Evolutionary conservation across 2,329 filamentous ascomycete genomes (phyloP), one percentile per base, ranked within the genome.

Genomic region (Neurospora sp.): DNA sequence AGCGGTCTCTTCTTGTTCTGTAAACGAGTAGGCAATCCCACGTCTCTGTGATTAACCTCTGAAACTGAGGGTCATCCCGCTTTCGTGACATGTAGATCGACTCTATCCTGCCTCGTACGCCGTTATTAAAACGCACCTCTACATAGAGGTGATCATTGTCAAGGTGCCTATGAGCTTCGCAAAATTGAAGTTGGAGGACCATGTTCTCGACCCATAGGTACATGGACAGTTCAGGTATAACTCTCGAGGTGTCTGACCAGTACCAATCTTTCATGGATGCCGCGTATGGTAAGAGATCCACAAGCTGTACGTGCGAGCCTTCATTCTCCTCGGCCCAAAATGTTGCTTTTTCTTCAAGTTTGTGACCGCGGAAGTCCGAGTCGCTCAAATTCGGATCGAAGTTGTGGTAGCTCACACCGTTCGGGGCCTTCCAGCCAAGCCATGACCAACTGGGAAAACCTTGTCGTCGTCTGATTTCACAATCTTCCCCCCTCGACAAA

Each of bases 401-500:
- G 2, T 43, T 43, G 17, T 43, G 40, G 40, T 43, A 43, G 8
- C 40, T 43, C 40, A 43, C n/a, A 19, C 43, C 67, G 46, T 17
- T 41, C 8, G 11, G 33, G 4, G 28, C 67, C 12, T 36, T 52
- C 67, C 67, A 68, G 43, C 40, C 67, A 1, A 38, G 19, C 40
- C 41, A 68, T 17, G 67, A 39, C 67, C 67, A 65, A 33, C 67
- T 68, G 12, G 67, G 67, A 23, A 68, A 65, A 11, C 43, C 19
- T 2, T 15, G 10, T 28, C 67, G 67, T 2, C 46, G 28, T 12
- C 33, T 39, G 6, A 57, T 28, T n/a, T 5, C 33, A 19, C 17
- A 41, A 8, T 41, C 40, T 8, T n/a, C 17, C 40, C 15, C 40
- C 40, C 40, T 41, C 6, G 15, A 2, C 6, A 41, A 41, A 41